Evolutionary conservation across 2,329 filamentous ascomycete species (phyloP).

Genomic region (Seiridium cupressi): DNA sequence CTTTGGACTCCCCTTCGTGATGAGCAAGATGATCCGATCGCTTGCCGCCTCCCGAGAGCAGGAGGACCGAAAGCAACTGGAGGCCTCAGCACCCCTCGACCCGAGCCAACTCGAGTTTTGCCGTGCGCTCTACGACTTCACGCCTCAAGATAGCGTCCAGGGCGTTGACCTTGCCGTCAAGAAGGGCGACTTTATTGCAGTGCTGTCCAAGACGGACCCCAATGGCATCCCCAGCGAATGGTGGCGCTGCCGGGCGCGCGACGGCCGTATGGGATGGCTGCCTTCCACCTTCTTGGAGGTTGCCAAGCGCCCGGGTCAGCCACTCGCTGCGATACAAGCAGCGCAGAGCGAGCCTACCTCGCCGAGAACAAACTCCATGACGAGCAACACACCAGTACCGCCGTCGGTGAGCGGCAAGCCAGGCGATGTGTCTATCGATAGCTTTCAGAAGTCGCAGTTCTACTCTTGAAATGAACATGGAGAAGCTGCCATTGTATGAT

Average conservation of each 20-base stretch:
- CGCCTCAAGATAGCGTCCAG: slow-evolving; percentile 64
- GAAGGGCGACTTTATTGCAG: slow-evolving; percentile 93
- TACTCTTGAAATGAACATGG: slow-evolving; percentile 36
- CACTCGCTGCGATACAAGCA: slow-evolving; percentile 52
- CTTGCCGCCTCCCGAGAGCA: slow-evolving; percentile 84
- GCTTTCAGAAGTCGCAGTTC: slow-evolving; percentile 59
- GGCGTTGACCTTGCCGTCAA: slow-evolving; percentile 88
- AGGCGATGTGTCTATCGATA: slow-evolving; percentile 51
- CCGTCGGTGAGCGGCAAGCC: slow-evolving; percentile 43
- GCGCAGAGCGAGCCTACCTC: slow-evolving; percentile 38
- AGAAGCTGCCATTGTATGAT: no score
- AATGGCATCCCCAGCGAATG: slow-evolving; percentile 91
- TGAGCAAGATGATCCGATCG: slow-evolving; percentile 90
- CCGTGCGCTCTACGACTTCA: slow-evolving; percentile 90
- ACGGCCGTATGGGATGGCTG: slow-evolving; percentile 88
- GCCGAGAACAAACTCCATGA: slow-evolving; percentile 48
- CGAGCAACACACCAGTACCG: slow-evolving; percentile 34
- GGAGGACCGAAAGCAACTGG: slow-evolving; percentile 64
- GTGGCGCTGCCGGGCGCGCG: slow-evolving; percentile 92
- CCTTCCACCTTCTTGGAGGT: slow-evolving; percentile 89
- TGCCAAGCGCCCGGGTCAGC: slow-evolving; percentile 50
- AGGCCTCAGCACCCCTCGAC: slow-evolving; percentile 65
- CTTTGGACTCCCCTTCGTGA: slow-evolving; percentile 92
- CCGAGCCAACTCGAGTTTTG: slow-evolving; percentile 95
- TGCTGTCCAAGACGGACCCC: slow-evolving; percentile 88